These are phyloP conservation scores for Beauveria brongniartii DNA, from an alignment of 2,329 filamentous ascomycete species.

Conservation along the genomic window DNA sequence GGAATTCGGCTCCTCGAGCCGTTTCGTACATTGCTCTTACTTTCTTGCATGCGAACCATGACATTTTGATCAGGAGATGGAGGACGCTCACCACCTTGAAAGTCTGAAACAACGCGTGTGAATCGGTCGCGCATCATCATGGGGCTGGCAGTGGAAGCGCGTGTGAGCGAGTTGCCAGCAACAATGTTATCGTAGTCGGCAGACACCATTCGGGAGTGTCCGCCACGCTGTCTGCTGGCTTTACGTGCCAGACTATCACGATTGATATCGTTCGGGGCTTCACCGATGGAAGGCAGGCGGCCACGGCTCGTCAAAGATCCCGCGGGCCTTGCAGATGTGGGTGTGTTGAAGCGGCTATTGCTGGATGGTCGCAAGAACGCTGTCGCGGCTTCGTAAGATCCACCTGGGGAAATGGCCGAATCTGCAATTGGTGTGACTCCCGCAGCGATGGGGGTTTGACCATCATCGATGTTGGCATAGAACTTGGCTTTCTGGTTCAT, in stretches of 20 bases:
- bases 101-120: constrained; percentile 25
- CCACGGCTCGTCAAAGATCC: constrained; percentile 45
- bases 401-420: constrained; percentile 57
- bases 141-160: constrained; percentile 60
- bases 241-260: constrained; percentile 18
- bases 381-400: constrained; percentile 52
- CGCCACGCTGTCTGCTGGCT: constrained; percentile 16
- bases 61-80: constrained; percentile 55
- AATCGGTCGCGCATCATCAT: constrained; percentile 50
- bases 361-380: constrained; percentile 60
- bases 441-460: constrained; percentile 67
- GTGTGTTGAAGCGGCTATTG: constrained; percentile 61
- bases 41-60: constrained; percentile 53
- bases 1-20: constrained; percentile 74
- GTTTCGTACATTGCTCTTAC: constrained; percentile 52
- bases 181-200: constrained; percentile 34
- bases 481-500: constrained; percentile 55
- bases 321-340: constrained; percentile 53
- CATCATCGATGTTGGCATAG: constrained; percentile 47
- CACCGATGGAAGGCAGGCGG: constrained; percentile 71
- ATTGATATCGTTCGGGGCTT: constrained; percentile 33
- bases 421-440: constrained; percentile 86
- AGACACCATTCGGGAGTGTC: constrained; percentile 29
- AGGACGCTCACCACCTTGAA: constrained; percentile 34
- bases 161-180: constrained; percentile 42